Conservation (phyloP, 257 asterid species). For the Leonotis leonurus region DNA sequence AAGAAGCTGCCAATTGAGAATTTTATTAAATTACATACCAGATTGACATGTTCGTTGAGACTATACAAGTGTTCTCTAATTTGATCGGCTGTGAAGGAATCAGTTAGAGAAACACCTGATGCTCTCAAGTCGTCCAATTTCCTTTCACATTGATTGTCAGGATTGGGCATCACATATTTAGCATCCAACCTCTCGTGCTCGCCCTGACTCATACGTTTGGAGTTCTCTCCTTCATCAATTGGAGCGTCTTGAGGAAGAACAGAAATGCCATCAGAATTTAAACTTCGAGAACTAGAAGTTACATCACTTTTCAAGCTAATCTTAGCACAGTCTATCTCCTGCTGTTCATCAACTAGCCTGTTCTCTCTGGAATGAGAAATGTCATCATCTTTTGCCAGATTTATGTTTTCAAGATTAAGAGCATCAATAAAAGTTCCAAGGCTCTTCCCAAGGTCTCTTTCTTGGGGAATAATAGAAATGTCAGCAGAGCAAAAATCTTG, state of each 20-base stretch:
- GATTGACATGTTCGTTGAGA: conserved; percentile 27
- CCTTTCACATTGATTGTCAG: conserved; percentile 14
- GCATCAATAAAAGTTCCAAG: conserved; percentile 10
- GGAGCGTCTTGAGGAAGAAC: conserved; percentile 12
- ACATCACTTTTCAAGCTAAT: background rate
- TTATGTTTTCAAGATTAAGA: conserved; percentile 12
- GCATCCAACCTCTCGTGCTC: conserved; percentile 13
- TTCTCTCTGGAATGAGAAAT: conserved; percentile 23
- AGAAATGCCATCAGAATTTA: conserved; percentile 20
- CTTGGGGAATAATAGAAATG: conserved; percentile 15
- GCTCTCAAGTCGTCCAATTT: conserved; percentile 25
- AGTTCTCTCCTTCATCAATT: conserved; percentile 19
- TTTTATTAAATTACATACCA: conserved; percentile 34
- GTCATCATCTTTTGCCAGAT: conserved; percentile 13
- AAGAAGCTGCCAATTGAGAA: background rate
- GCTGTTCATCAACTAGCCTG: conserved; percentile 17
- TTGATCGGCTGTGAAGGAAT: conserved; percentile 54
- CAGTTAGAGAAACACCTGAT: conserved; percentile 47
- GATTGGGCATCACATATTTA: conserved; percentile 13
- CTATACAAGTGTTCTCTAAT: conserved; percentile 49
- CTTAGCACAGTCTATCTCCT: conserved; percentile 15
- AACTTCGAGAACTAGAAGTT: conserved; percentile 16
- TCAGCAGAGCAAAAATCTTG: conserved; percentile 18
- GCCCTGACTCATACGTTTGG: conserved; percentile 14
- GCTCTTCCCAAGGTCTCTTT: background rate